Conservation (phyloP, 192 early-diverging fungal genomes). For the Rhizophagus sp. region DNA sequence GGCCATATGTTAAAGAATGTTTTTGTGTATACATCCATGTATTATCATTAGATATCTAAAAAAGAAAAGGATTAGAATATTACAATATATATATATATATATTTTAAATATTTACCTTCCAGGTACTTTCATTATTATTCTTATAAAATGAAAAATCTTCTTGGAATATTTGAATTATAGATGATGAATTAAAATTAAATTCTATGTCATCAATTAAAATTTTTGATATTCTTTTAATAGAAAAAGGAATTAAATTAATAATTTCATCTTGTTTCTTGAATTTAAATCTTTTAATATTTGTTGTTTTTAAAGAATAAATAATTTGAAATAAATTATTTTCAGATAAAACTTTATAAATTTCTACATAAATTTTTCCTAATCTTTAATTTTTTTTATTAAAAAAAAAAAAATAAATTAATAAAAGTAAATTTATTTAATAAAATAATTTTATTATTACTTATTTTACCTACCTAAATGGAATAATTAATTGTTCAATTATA, state of each 20-base stretch:
- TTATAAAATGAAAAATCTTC: constrained; percentile 19
- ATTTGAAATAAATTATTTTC: constrained; percentile 34
- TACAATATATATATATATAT: not conserved
- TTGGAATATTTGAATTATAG: not conserved
- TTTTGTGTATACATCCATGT: constrained; percentile 46
- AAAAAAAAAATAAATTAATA: not conserved
- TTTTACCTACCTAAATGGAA: constrained; percentile 61
- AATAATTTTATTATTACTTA: not conserved
- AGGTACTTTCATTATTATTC: not conserved
- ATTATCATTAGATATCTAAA: constrained; percentile 15
- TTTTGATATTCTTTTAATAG: constrained; percentile 39
- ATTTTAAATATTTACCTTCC: constrained; percentile 26
- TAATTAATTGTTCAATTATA: constrained; percentile 61
- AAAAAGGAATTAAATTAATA: constrained; percentile 8
- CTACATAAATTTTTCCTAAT: constrained; percentile 34
- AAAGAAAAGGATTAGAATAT: not conserved
- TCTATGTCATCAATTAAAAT: constrained; percentile 36
- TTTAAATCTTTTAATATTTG: constrained; percentile 62
- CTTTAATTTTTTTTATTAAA: constrained; percentile 10
- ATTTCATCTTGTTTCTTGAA: constrained; percentile 45
- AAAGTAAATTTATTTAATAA: not conserved
- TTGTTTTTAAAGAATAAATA: constrained; percentile 55
- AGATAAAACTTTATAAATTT: constrained; percentile 11
- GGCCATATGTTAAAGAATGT: constrained; percentile 67
- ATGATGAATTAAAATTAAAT: not conserved